phyloP scores from a whole-genome alignment of 305 asterid genomes.

The Solanum hybrid region DNA sequence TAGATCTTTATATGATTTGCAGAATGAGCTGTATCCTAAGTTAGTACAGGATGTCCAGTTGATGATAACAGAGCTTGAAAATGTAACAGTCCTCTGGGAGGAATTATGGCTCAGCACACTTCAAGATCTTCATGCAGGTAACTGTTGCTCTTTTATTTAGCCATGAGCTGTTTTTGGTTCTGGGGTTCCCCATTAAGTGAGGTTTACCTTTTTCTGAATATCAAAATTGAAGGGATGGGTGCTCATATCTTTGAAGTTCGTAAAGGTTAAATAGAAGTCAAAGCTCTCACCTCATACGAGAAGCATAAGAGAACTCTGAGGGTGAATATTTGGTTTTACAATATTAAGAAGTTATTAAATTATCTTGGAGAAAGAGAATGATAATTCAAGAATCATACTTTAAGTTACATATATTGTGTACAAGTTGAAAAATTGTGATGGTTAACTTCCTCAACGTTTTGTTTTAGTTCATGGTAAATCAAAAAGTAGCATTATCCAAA shows the following conservation, averaged over 20 bases:
- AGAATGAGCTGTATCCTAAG: constrained; percentile 79
- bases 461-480: neutral
- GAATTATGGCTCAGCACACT: constrained; percentile 99
- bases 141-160: neutral
- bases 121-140: constrained; percentile 99
- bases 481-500: neutral
- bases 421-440: neutral
- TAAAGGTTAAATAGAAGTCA: neutral
- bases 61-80: constrained; percentile 93
- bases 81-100: constrained; percentile 98
- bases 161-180: neutral
- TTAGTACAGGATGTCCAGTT: constrained; percentile 87
- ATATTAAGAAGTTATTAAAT: neutral
- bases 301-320: neutral
- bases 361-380: neutral
- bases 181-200: neutral
- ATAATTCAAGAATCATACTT: neutral
- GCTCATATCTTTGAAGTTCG: neutral
- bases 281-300: neutral
- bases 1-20: constrained; percentile 21
- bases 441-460: neutral
- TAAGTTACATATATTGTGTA: neutral
- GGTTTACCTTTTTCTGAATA: neutral
- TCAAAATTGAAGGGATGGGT: neutral
- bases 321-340: neutral